Percentiles rank a stretch among this genome's conserved stretches.
phyloP scores from a whole-genome alignment of 192 early-diverging fungal genomes.

The Geosiphon pyriformis region DNA sequence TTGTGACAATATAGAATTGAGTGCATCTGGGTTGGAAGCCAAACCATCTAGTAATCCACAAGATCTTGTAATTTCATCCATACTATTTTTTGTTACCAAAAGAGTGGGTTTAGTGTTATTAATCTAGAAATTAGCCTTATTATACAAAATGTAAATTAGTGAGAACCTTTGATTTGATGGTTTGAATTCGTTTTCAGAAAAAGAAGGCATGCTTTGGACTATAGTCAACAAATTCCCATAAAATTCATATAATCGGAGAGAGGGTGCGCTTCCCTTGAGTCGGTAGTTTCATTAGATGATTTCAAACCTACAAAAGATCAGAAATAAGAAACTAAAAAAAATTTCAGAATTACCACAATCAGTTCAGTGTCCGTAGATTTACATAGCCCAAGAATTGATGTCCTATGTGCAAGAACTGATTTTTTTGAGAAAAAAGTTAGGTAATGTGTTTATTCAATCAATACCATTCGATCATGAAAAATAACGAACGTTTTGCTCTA shows the following conservation, averaged over 20 bases:
- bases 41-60: conserved; percentile 10
- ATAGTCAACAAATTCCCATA: neutral
- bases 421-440: neutral
- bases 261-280: neutral
- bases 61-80: conserved; percentile 6
- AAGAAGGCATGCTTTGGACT: neutral
- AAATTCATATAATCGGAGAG: neutral
- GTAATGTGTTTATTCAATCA: neutral
- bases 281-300: no score
- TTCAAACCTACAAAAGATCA: no score
- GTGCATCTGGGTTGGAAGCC: neutral
- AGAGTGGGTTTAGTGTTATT: neutral
- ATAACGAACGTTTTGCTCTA: neutral
- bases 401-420: neutral
- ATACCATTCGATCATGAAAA: neutral
- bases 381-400: neutral
- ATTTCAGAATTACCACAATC: neutral
- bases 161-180: neutral
- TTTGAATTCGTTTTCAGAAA: neutral
- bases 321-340: no score
- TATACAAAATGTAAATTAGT: neutral
- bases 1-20: neutral
- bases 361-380: neutral
- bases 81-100: neutral
- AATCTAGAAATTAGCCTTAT: no score